Conservation (phyloP, 2,329 filamentous ascomycete genomes). For the Colletotrichum sp. region DNA sequence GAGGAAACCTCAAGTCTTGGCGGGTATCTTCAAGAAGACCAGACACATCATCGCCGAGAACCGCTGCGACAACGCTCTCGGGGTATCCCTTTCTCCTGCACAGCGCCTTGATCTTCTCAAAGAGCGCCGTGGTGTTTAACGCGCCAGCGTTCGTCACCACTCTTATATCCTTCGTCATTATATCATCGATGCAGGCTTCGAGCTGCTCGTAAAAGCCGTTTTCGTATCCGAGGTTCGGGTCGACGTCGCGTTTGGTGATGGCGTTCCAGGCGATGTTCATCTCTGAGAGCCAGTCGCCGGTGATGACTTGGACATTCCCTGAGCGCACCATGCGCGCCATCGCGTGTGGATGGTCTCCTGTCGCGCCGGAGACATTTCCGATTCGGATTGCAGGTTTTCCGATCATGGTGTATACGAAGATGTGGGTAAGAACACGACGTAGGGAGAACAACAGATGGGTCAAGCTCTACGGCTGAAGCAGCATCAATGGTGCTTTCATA, state of each 20-base stretch:
- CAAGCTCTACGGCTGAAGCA: neutral
- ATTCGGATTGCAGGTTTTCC: constrained; percentile 27
- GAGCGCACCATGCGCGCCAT: constrained; percentile 36
- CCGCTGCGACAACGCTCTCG: constrained; percentile 1
- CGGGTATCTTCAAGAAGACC: neutral
- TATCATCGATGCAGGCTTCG: constrained; percentile 38
- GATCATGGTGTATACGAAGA: constrained; percentile 23
- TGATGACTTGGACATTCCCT: constrained; percentile 38
- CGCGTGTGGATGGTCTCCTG: constrained; percentile 36
- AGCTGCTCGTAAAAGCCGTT: constrained; percentile 30
- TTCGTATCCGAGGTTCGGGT: constrained; percentile 14
- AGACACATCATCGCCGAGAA: constrained; percentile 4
- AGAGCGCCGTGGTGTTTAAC: constrained; percentile 37
- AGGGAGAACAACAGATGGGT: neutral
- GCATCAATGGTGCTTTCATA: neutral
- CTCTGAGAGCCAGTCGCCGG: constrained; percentile 46
- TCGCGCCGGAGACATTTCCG: constrained; percentile 32
- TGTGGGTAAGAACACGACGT: neutral
- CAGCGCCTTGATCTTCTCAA: constrained; percentile 33
- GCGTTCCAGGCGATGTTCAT: constrained; percentile 56
- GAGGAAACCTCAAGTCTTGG: constrained; percentile 22
- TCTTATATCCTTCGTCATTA: constrained; percentile 38
- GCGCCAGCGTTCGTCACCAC: constrained; percentile 46
- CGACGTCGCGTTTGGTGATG: constrained; percentile 30
- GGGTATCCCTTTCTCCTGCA: constrained; percentile 26